A percentile compares a stretch with the other conserved stretches of the same genome.
Conservation (phyloP, 192 early-diverging fungal genomes). For the Umbelopsis vinacea region DNA sequence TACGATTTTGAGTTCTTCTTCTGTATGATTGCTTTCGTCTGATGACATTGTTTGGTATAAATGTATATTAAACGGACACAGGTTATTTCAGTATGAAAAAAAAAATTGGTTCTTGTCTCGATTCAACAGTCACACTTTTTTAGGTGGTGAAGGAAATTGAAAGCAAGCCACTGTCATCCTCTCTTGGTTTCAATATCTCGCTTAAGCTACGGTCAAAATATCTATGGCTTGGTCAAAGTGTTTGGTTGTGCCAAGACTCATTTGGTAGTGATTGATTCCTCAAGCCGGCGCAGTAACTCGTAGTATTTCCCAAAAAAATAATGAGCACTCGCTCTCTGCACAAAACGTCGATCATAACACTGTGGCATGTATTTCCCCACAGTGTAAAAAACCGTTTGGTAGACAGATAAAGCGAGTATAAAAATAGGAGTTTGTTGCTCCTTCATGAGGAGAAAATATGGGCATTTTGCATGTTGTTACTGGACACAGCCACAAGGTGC, state of each 20-base stretch:
- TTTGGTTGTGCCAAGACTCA: too few relatives aligned
- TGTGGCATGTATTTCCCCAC: too few relatives aligned
- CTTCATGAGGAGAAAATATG: not conserved
- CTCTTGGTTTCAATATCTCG: not conserved
- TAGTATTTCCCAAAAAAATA: too few relatives aligned
- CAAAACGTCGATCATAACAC: too few relatives aligned
- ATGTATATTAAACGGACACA: not conserved
- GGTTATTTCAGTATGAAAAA: not conserved
- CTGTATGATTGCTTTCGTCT: not conserved
- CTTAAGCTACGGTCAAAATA: too few relatives aligned
- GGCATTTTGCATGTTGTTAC: not conserved
- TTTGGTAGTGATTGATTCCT: too few relatives aligned
- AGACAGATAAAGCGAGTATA: not conserved
- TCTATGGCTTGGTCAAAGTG: too few relatives aligned
- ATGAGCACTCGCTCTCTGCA: too few relatives aligned
- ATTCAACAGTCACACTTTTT: not conserved
- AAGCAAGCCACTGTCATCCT: not conserved
- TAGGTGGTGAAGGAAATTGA: not conserved
- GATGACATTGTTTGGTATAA: conserved; percentile 19
- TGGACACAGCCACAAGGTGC: not conserved
- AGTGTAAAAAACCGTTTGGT: too few relatives aligned
- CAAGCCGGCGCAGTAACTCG: too few relatives aligned
- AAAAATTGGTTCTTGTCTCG: conserved; percentile 10
- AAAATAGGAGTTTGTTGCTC: not conserved
- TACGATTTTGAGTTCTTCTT: not conserved